These are phyloP conservation scores for Phaeoacremonium minimum DNA, from an alignment of 2,329 filamentous ascomycete genomes.

Conservation along the genomic window DNA sequence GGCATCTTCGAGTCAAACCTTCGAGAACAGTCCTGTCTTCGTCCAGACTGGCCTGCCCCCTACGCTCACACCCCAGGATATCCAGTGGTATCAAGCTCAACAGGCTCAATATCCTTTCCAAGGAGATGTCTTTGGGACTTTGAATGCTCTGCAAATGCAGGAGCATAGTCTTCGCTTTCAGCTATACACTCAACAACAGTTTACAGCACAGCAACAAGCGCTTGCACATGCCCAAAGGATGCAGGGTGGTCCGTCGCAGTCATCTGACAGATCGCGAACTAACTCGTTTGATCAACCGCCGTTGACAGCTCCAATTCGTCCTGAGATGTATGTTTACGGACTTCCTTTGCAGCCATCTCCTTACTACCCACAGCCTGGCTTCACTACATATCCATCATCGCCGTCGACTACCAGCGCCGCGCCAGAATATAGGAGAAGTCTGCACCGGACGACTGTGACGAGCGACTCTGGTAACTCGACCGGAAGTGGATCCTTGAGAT, in stretches of 20 bases:
- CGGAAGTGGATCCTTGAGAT: conserved; percentile 54
- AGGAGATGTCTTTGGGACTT: conserved; percentile 16
- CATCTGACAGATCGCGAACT: conserved; percentile 50
- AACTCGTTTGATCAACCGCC: conserved; percentile 61
- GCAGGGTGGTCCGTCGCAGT: conserved; percentile 28
- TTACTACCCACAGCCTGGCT: conserved; percentile 45
- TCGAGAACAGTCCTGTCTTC: conserved; percentile 43
- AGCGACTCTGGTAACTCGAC: conserved; percentile 42
- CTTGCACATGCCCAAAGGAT: conserved; percentile 38
- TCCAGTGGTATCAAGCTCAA: conserved; percentile 42
- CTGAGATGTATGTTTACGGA: conserved; percentile 51
- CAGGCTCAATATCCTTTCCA: conserved; percentile 29
- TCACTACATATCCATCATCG: conserved; percentile 52
- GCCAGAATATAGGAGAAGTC: conserved; percentile 52
- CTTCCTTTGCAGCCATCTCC: conserved; percentile 31
- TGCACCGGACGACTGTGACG: conserved; percentile 48
- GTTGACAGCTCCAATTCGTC: conserved; percentile 51
- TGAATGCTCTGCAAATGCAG: conserved; percentile 31
- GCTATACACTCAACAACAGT: conserved; percentile 41
- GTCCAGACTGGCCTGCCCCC: conserved; percentile 29
- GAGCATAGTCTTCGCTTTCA: conserved; percentile 40
- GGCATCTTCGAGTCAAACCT: conserved; percentile 48
- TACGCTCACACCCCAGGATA: conserved; percentile 37
- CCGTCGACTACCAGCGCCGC: conserved; percentile 40
- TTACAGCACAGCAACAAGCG: conserved; percentile 36